Evolutionary conservation across 352 stramenopile genomes (phyloP), one percentile per base, ranked within the genome.

Genomic region (Saprolegnia diclina): DNA sequence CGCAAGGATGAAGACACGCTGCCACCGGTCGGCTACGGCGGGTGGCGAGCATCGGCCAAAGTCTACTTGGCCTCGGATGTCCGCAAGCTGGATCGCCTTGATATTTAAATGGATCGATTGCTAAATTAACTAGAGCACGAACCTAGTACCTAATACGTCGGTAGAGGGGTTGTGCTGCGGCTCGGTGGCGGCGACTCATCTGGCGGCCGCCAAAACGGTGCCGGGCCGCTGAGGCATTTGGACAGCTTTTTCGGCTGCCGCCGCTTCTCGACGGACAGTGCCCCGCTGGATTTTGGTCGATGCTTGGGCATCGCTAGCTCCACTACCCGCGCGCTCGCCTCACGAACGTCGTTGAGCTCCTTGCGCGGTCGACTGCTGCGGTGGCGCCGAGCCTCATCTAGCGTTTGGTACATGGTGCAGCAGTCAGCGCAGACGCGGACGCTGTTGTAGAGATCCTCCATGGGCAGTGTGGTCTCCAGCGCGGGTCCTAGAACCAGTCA

Each of bases 1-100:
- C 77, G 84, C 42, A 70, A 83, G 48, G 82, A 92, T 52, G 74
- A 88, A 71, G 84, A 90, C 53, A 82, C 90, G 19, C 62, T 82
- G n/a, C 84, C 84, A 1, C 44, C 69, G 10, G 75, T 90, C 24
- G 72, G 73, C n/a, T 89, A 88, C 69, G 79, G 75, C 5, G 24
- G 35, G 24, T 78, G 71, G 44, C 45, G 26, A 5, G n/a, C 19
- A 9, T 16, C 42, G 11, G 63, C 63, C 6, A 35, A 40, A 10
- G 45, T 69, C n/a, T 69, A 69, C 38, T 22, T 69, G 11, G 63
- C 63, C 13, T 52, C 45, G 16, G 63, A 69, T 22, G 35, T 69
- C 22, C 63, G 63, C 7, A 52, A 52, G 29, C 21, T 69, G 9
- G 63, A 69, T 18, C 63, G 53, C 1, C 16, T 67, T 7, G 48